Percentiles rank a stretch among this genome's conserved stretches.
phyloP scores from a whole-genome alignment of 495 filamentous ascomycete species.

The Hypoxylon fuscum region DNA sequence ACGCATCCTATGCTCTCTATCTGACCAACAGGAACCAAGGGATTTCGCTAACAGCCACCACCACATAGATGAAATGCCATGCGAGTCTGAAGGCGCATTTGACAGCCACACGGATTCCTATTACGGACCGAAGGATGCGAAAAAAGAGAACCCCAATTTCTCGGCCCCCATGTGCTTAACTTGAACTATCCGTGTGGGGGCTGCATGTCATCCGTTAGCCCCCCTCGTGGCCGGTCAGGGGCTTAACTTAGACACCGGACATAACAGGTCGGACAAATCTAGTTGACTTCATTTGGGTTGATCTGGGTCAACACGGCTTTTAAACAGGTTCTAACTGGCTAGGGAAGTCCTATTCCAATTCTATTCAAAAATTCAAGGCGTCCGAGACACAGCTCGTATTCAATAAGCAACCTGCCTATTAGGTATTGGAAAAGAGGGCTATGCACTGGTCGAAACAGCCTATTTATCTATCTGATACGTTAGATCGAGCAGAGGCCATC shows the following conservation, averaged over 20 bases:
- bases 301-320: too few species aligned
- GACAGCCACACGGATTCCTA: slow-evolving; percentile 1
- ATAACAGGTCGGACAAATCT: too few species aligned
- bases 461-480: too few species aligned
- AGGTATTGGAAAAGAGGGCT: too few species aligned
- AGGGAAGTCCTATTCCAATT: too few species aligned
- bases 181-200: neutral
- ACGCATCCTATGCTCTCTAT: slow-evolving; percentile 4
- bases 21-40: neutral
- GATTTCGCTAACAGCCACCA: slow-evolving; percentile 1
- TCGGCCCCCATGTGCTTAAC: neutral
- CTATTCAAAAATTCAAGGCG: too few species aligned
- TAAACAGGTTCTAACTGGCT: too few species aligned
- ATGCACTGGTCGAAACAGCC: too few species aligned
- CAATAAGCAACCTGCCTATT: too few species aligned
- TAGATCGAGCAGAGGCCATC: too few species aligned
- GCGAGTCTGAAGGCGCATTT: neutral
- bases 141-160: neutral
- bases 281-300: too few species aligned
- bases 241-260: neutral
- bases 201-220: neutral
- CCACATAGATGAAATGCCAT: slow-evolving; percentile 5
- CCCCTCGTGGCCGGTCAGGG: neutral
- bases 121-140: slow-evolving; percentile 9
- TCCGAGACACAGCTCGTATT: too few species aligned